phyloP scores from a whole-genome alignment of 352 stramenopile genomes.

The Pilasporangium apinafurcum region DNA sequence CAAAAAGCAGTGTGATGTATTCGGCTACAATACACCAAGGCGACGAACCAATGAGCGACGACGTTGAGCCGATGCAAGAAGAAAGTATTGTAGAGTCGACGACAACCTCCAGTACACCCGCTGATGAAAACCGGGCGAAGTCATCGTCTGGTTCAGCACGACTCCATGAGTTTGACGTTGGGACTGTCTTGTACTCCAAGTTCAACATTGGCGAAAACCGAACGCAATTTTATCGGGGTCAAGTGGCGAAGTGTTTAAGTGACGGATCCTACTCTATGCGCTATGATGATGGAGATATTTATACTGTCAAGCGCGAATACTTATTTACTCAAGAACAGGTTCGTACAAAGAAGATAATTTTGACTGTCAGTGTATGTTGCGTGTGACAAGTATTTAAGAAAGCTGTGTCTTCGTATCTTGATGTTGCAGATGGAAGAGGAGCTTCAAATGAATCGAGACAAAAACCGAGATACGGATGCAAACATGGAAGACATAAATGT shows the following conservation, averaged over 20 bases:
- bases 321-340: constrained; percentile 49
- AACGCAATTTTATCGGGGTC: constrained; percentile 35
- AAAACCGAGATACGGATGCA: background rate
- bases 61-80: background rate
- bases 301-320: constrained; percentile 24
- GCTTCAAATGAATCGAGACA: constrained; percentile 6
- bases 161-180: constrained; percentile 27
- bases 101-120: background rate
- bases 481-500: too few relatives aligned
- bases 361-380: constrained; percentile 5
- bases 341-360: constrained; percentile 3
- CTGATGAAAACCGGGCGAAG: background rate
- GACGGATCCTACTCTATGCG: constrained; percentile 38
- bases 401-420: too few relatives aligned
- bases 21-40: background rate
- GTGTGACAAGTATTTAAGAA: too few relatives aligned
- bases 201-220: constrained; percentile 24
- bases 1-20: background rate
- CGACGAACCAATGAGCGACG: background rate
- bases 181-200: constrained; percentile 31
- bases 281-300: constrained; percentile 58
- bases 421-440: constrained; percentile 37
- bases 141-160: background rate
- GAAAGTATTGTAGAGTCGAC: background rate
- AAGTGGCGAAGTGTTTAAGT: constrained; percentile 27